These are phyloP conservation scores for Paramecium sexaurelia DNA, from an alignment of 73 alveolate species.

Conservation along the genomic window DNA sequence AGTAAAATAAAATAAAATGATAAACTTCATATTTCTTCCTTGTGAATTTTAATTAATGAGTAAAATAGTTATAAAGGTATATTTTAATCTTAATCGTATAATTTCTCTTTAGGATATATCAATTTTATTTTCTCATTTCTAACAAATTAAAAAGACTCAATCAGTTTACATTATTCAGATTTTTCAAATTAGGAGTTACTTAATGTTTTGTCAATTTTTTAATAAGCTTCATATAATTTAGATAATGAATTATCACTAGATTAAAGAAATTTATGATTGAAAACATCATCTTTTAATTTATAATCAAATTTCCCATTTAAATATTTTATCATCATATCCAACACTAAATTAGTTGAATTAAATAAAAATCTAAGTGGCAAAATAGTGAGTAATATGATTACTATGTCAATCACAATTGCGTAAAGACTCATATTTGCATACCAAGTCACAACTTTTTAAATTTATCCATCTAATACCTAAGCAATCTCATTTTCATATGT, in stretches of 20 bases:
- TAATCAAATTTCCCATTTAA: conserved; percentile 12
- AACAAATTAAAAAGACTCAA: not conserved
- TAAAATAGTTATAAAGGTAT: not conserved
- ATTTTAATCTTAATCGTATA: not conserved
- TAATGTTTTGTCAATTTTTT: not conserved
- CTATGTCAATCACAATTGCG: not conserved
- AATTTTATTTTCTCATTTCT: not conserved
- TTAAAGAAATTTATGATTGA: not conserved
- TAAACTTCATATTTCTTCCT: not conserved
- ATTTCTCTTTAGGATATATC: not conserved
- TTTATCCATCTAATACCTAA: not conserved
- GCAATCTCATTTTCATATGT: not conserved
- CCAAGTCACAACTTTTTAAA: not conserved
- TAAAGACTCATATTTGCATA: not conserved
- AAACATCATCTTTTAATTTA: not conserved
- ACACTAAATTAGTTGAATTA: not conserved
- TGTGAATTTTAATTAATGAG: not conserved
- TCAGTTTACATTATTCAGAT: not conserved
- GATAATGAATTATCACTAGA: not conserved
- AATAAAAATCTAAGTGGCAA: not conserved
- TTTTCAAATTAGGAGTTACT: not conserved
- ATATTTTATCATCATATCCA: not conserved
- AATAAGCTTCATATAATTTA: not conserved
- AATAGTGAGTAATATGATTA: not conserved
- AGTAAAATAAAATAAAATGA: not conserved